phyloP scores from a whole-genome alignment of 1,284 basidiomycete genomes.

The Trametes pubescens region DNA sequence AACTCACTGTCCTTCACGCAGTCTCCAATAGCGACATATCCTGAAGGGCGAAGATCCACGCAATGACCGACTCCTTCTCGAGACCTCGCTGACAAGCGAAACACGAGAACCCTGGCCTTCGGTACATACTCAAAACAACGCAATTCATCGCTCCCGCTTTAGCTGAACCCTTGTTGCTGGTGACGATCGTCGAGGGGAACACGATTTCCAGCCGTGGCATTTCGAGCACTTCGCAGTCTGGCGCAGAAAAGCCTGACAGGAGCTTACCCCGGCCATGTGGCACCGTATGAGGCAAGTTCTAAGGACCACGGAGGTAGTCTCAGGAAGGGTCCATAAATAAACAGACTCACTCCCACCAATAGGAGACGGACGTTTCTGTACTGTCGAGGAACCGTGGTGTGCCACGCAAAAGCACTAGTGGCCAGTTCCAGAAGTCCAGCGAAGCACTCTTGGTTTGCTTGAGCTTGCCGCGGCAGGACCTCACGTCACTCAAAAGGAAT shows the following conservation, averaged over 20 bases:
- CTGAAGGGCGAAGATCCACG: too few species aligned
- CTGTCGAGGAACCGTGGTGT: neutral
- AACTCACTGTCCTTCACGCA: too few species aligned
- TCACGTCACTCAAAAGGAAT: neutral
- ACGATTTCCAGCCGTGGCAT: neutral
- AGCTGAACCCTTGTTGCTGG: neutral
- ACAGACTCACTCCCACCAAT: conserved; percentile 17
- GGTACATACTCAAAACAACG: neutral
- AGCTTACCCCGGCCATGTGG: neutral
- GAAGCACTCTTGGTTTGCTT: neutral
- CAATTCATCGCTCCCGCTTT: neutral
- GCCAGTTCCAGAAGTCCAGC: neutral
- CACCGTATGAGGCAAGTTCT: neutral
- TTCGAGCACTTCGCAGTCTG: neutral
- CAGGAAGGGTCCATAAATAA: neutral
- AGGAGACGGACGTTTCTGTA: neutral
- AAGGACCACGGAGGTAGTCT: neutral
- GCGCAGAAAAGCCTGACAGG: neutral
- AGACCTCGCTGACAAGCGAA: neutral
- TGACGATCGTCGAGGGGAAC: neutral
- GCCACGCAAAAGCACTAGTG: neutral
- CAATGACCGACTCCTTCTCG: neutral
- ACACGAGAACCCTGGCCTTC: neutral
- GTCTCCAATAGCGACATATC: too few species aligned
- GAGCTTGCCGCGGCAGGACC: neutral